A percentile compares a stretch with the other conserved stretches of the same genome.
Conservation (phyloP, 805 yeast species). For the Candida fluviatilis region DNA sequence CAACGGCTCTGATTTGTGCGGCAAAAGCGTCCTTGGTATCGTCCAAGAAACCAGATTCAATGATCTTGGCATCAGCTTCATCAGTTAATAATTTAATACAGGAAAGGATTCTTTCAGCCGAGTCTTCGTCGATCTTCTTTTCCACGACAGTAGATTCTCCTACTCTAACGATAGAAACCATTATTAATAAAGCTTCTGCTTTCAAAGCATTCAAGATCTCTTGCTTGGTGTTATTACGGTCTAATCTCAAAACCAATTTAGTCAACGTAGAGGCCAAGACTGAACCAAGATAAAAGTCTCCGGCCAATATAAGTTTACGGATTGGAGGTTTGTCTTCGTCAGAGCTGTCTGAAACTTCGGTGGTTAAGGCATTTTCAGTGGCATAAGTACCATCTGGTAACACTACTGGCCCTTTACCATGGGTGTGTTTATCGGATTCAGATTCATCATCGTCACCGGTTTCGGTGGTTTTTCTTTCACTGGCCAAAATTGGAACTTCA, state of each 20-base stretch:
- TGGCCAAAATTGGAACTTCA: constrained; percentile 81
- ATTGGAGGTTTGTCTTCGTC: constrained; percentile 61
- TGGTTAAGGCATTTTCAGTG: constrained; percentile 78
- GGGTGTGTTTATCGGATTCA: constrained; percentile 17
- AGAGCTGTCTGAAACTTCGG: constrained; percentile 30
- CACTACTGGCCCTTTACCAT: constrained; percentile 66
- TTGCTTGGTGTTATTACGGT: constrained; percentile 50
- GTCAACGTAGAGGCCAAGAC: constrained; percentile 85
- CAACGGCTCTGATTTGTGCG: constrained; percentile 59
- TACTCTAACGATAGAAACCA: constrained; percentile 87
- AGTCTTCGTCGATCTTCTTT: constrained; percentile 89
- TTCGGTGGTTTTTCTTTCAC: constrained; percentile 48
- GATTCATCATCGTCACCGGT: constrained; percentile 32
- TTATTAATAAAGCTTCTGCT: constrained; percentile 90
- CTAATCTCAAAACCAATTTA: constrained; percentile 77
- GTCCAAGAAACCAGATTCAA: constrained; percentile 72
- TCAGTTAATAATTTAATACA: constrained; percentile 78
- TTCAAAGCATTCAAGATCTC: constrained; percentile 73
- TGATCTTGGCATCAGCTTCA: constrained; percentile 47
- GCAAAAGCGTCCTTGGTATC: constrained; percentile 85
- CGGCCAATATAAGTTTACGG: constrained; percentile 75
- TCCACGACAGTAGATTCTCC: constrained; percentile 71
- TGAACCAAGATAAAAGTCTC: constrained; percentile 88
- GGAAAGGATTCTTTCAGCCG: constrained; percentile 89
- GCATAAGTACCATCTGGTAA: constrained; percentile 99